Percentiles rank a stretch among this genome's conserved stretches.
Evolutionary conservation across 192 early-diverging fungal species (phyloP).

Genomic region (Coemansia sp.): DNA sequence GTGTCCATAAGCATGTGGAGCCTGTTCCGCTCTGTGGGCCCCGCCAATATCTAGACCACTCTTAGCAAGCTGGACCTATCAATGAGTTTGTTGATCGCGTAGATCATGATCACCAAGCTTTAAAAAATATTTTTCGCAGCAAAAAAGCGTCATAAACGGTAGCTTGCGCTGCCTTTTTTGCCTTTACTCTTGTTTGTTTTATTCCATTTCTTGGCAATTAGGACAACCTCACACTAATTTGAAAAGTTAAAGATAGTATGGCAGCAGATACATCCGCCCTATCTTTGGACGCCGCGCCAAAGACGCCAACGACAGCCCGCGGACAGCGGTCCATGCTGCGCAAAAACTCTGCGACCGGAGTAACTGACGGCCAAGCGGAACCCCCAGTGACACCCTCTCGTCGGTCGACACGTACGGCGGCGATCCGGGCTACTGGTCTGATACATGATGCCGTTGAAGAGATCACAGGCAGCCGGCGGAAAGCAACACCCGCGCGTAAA

Average conservation of each 20-base stretch:
- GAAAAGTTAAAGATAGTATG: neutral
- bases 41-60: no score
- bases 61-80: no score
- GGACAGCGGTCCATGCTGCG: constrained; percentile 16
- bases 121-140: neutral
- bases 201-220: neutral
- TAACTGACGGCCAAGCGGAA: constrained; percentile 1
- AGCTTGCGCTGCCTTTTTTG: neutral
- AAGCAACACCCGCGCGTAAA: constrained; percentile 11
- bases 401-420: constrained; percentile 33
- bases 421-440: constrained; percentile 23
- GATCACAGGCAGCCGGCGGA: constrained; percentile 12
- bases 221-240: neutral
- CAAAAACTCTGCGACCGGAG: constrained; percentile 2
- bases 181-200: neutral
- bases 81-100: neutral
- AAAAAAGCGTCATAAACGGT: neutral
- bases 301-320: constrained; percentile 17
- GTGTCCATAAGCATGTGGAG: no score
- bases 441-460: constrained; percentile 21
- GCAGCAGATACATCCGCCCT: neutral
- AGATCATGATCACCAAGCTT: neutral
- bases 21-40: no score
- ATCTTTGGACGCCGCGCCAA: constrained; percentile 1
- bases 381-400: constrained; percentile 28